Percentiles rank a stretch among this genome's conserved stretches.
phyloP scores from a whole-genome alignment of 169 alveolate genomes.

The Prorocentrum cordatum region DNA sequence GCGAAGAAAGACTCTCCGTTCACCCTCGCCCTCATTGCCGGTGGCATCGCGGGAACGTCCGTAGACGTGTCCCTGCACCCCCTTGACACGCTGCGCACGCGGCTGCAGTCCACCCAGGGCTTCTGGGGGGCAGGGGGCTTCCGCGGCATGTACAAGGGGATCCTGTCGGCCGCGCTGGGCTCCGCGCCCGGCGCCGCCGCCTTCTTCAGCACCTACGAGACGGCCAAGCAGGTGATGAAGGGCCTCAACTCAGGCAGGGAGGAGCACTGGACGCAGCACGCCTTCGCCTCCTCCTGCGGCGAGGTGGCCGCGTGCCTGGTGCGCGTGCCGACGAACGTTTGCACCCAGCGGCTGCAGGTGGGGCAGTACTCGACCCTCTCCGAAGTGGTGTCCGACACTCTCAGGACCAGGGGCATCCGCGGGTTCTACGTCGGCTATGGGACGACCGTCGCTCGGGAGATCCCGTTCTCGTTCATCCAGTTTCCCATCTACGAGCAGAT shows the following conservation, averaged over 20 bases:
- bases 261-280: constrained; percentile 56
- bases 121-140: constrained; percentile 61
- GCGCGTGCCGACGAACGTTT: neutral
- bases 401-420: constrained; percentile 26
- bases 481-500: constrained; percentile 42
- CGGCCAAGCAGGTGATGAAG: constrained; percentile 19
- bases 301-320: constrained; percentile 57
- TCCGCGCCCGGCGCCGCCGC: constrained; percentile 61
- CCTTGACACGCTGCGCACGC: constrained; percentile 61
- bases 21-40: constrained; percentile 54
- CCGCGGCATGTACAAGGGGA: constrained; percentile 53
- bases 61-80: constrained; percentile 62
- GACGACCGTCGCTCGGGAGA: constrained; percentile 40
- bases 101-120: constrained; percentile 46
- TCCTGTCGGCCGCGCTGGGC: constrained; percentile 50
- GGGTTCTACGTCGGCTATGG: constrained; percentile 62
- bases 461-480: constrained; percentile 54
- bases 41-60: constrained; percentile 54
- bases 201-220: constrained; percentile 56
- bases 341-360: neutral
- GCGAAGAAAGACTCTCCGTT: too few species aligned
- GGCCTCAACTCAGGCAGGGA: neutral
- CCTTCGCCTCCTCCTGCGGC: constrained; percentile 33
- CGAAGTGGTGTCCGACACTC: constrained; percentile 9
- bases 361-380: neutral